These are phyloP conservation scores for Mycena vitilis DNA, from an alignment of 768 basidiomycete species.

Conservation along the genomic window DNA sequence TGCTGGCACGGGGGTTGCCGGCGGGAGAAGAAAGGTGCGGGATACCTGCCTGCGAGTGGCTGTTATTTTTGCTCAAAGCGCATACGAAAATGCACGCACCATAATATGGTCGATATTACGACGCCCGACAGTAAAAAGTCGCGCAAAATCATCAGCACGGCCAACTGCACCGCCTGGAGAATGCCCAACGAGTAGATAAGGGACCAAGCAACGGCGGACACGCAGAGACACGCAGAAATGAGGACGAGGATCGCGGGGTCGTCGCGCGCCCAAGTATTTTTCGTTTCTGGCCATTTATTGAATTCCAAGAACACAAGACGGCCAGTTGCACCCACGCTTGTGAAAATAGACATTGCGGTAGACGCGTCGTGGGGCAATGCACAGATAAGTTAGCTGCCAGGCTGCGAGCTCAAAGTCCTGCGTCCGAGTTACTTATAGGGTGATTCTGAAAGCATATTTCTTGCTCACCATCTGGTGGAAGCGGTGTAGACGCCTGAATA, in stretches of 20 bases:
- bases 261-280: conserved; percentile 98
- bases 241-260: conserved; percentile 96
- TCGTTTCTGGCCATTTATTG: conserved; percentile 73
- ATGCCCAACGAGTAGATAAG: conserved; percentile 79
- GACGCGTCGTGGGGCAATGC: conserved; percentile 93
- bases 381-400: conserved; percentile 95
- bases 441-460: neutral
- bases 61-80: neutral
- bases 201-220: conserved; percentile 87
- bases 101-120: conserved; percentile 79
- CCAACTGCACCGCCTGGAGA: conserved; percentile 68
- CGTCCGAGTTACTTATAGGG: neutral
- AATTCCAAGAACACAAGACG: neutral
- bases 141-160: conserved; percentile 85
- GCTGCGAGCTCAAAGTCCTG: conserved; percentile 98
- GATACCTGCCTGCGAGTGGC: conserved; percentile 32
- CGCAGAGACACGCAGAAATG: conserved; percentile 81
- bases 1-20: conserved; percentile 31
- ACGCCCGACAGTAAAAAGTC: conserved; percentile 88
- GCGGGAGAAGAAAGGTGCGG: conserved; percentile 35
- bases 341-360: conserved; percentile 98
- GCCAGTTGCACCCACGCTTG: conserved; percentile 72
- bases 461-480: conserved; percentile 86
- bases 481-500: conserved; percentile 82
- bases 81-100: conserved; percentile 58